Percentiles rank a stretch among this genome's conserved stretches.
These are phyloP conservation scores for Trametes sanguinea DNA, from an alignment of 768 basidiomycete genomes.

Conservation along the genomic window DNA sequence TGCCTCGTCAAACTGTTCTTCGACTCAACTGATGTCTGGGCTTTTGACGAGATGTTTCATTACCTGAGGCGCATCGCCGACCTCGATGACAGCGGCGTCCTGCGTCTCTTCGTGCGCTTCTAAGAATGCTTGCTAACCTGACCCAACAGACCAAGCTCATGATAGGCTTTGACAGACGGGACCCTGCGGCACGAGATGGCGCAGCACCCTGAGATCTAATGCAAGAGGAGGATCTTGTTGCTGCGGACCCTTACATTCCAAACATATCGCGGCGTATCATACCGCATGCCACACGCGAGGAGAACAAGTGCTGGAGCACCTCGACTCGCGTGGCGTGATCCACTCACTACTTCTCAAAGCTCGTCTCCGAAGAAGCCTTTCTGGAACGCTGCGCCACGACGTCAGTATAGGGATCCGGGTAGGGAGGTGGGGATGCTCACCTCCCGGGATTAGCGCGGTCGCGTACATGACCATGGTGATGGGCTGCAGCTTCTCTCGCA, in stretches of 20 bases:
- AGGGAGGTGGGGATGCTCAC: slow-evolving; percentile 15
- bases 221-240: neutral
- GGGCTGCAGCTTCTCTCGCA: slow-evolving; percentile 20
- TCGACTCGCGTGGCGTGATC: neutral
- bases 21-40: neutral
- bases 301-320: neutral
- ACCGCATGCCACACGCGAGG: neutral
- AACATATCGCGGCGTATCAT: too few relatives aligned
- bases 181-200: neutral
- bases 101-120: neutral
- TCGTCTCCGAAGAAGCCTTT: neutral
- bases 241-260: neutral
- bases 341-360: neutral
- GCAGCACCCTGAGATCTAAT: neutral
- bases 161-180: neutral
- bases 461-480: slow-evolving; percentile 32
- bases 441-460: slow-evolving; percentile 27
- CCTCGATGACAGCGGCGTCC: neutral
- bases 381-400: neutral
- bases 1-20: too few relatives aligned
- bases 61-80: neutral
- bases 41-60: slow-evolving; percentile 1
- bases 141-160: neutral
- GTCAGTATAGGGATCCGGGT: neutral
- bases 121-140: neutral